These are phyloP conservation scores for Acacia melanoxylon DNA, from an alignment of 306 rosid genomes.

Conservation along the genomic window DNA sequence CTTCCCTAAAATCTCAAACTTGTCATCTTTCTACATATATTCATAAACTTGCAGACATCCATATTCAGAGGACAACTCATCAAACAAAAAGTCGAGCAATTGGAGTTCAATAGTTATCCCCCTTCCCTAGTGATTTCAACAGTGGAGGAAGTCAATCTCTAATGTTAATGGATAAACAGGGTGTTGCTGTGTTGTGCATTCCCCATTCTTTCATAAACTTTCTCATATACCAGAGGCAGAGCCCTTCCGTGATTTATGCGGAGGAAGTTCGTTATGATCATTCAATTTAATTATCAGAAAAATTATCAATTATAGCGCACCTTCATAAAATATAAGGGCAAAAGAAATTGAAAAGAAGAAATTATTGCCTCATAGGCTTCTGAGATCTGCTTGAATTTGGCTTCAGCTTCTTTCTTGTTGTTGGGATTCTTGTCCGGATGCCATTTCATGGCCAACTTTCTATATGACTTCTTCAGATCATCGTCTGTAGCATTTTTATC, in stretches of 20 bases:
- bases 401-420: slow-evolving; percentile 87
- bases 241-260: neutral
- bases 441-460: slow-evolving; percentile 97
- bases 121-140: no score
- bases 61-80: neutral
- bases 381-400: slow-evolving; percentile 94
- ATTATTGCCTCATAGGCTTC: slow-evolving; percentile 88
- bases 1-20: slow-evolving; percentile 5
- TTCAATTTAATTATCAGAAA: neutral
- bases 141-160: neutral
- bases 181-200: neutral
- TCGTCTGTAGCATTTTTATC: slow-evolving; percentile 76
- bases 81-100: neutral
- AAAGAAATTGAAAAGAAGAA: neutral
- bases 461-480: slow-evolving; percentile 85
- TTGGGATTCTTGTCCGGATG: slow-evolving; percentile 96
- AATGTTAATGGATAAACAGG: neutral
- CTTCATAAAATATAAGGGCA: neutral
- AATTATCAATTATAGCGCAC: neutral
- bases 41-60: neutral
- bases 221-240: neutral
- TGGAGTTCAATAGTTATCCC: neutral
- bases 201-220: neutral
- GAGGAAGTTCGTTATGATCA: neutral
- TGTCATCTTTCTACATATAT: neutral